Base-by-base conservation (phyloP, 768 basidiomycete genomes). In the Chalciporus chontae region DNA sequence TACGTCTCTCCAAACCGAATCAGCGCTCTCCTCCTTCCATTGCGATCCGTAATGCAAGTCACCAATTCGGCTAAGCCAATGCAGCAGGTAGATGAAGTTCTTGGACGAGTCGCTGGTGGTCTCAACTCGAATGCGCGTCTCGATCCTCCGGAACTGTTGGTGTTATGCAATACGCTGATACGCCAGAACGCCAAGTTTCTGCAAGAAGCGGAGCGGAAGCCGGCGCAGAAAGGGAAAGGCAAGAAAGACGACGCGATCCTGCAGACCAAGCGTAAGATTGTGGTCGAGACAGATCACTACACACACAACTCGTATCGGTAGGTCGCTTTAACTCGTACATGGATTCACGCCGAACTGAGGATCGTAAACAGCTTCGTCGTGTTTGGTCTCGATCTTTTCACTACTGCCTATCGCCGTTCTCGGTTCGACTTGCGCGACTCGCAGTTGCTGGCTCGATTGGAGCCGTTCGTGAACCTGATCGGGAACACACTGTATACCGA, bases 401-500 rank as follows among this genome's bases (percentile, higher is more conserved):
- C 87, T 58, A 89, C 91, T 4, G 93, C 92, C 0, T 81, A 90
- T 61, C 83, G 90, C 42, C 82, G 93, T 7, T 87, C 83, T 48
- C 85, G 85, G 17, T 94, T 99, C 60, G 85, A 95, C 63, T 85
- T 95, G 61, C 79, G 80, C 21, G 85, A 96, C 57, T 53, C 75
- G 8, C 72, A 79, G n/a, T 75, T 89, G 45, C 75, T 94, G 50
- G 73, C 84, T n/a, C 85, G 93, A 26, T 73, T 99, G 19, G 92
- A 94, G 51, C 80, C 92, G 0, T 87, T 97, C 73, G 84, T 95
- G 13, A 73, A 81, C 27, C 80, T 85, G 13, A 85, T 98, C 48
- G 95, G 95, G 27, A 94, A 97, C 63, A 87, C 91, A 0, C 79
- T 99, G 1, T 97, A 96, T 66, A 88, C 94, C 2, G 83, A 77